phyloP scores from a whole-genome alignment of 1,284 basidiomycete species.

The Cerioporus squamosus region DNA sequence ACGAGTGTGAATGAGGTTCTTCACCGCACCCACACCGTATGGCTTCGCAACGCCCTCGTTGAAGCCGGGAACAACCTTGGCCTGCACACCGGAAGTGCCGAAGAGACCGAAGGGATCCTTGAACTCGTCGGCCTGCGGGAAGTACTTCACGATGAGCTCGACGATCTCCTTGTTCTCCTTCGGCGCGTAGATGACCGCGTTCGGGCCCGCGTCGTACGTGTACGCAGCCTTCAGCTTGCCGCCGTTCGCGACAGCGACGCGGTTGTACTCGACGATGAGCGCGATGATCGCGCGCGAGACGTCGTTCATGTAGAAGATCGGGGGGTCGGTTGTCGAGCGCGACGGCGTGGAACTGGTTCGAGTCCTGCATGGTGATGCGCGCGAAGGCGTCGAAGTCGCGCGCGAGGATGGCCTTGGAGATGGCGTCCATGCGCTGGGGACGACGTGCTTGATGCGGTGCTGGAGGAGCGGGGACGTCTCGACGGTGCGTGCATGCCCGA shows the following conservation, averaged over 20 bases:
- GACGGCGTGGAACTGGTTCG: conserved; percentile 98
- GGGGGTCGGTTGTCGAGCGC: conserved; percentile 95
- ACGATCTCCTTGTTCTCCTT: conserved; percentile 81
- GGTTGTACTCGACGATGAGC: conserved; percentile 92
- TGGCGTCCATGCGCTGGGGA: conserved; percentile 85
- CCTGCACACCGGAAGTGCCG: conserved; percentile 45
- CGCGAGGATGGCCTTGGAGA: conserved; percentile 79
- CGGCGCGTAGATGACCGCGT: conserved; percentile 95
- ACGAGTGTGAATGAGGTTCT: conserved; percentile 87
- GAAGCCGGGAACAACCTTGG: conserved; percentile 70
- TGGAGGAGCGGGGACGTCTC: conserved; percentile 90
- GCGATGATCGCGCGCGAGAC: conserved; percentile 87
- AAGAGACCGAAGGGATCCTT: conserved; percentile 77
- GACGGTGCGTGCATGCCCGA: conserved; percentile 98
- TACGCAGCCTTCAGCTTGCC: conserved; percentile 87
- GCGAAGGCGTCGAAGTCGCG: conserved; percentile 93
- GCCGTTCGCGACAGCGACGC: conserved; percentile 68
- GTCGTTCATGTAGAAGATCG: conserved; percentile 99
- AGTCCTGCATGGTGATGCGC: conserved; percentile 93
- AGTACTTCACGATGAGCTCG: conserved; percentile 76
- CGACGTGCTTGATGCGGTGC: conserved; percentile 87
- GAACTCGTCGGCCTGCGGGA: conserved; percentile 80
- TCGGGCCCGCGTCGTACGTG: conserved; percentile 98
- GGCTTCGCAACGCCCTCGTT: conserved; percentile 77
- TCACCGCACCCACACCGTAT: conserved; percentile 79